phyloP scores from a whole-genome alignment of 2,329 filamentous ascomycete genomes.

The Falciphora oryzae region DNA sequence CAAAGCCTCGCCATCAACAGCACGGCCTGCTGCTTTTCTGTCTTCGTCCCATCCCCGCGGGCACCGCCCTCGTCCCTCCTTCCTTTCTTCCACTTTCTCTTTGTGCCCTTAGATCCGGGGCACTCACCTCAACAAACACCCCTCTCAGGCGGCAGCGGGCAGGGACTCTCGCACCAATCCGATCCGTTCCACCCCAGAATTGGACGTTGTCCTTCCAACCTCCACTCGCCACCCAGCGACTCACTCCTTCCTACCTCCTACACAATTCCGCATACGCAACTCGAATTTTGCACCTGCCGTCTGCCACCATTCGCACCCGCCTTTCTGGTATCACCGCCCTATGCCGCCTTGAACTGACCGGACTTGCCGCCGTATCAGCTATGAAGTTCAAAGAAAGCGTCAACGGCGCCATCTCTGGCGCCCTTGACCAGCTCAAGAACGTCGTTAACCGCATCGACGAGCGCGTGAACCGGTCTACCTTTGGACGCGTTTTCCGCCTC shows the following conservation, averaged over 20 bases:
- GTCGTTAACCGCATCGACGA: slow-evolving; percentile 5
- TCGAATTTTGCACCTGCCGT: neutral
- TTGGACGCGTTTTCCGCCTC: slow-evolving; percentile 60
- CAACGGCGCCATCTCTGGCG: neutral
- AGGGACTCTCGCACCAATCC: neutral
- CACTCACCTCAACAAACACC: neutral
- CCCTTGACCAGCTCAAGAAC: slow-evolving; percentile 1
- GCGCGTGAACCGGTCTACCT: slow-evolving; percentile 31
- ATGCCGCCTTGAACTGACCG: neutral
- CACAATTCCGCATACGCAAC: too few relatives aligned
- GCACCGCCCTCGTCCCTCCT: too few relatives aligned
- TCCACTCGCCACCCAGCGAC: neutral
- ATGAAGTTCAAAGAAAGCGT: neutral
- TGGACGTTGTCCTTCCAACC: neutral
- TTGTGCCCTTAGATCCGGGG: neutral
- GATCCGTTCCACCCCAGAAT: neutral
- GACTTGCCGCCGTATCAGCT: neutral
- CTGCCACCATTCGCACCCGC: neutral
- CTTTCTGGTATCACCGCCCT: neutral
- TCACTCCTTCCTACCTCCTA: neutral
- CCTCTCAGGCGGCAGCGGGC: neutral
- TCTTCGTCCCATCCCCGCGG: too few relatives aligned
- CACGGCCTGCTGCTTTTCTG: too few relatives aligned
- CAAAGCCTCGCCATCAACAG: neutral
- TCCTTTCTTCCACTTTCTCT: neutral